Base-by-base conservation (phyloP, 257 asterid species). In the Nicotiana tabacum region DNA sequence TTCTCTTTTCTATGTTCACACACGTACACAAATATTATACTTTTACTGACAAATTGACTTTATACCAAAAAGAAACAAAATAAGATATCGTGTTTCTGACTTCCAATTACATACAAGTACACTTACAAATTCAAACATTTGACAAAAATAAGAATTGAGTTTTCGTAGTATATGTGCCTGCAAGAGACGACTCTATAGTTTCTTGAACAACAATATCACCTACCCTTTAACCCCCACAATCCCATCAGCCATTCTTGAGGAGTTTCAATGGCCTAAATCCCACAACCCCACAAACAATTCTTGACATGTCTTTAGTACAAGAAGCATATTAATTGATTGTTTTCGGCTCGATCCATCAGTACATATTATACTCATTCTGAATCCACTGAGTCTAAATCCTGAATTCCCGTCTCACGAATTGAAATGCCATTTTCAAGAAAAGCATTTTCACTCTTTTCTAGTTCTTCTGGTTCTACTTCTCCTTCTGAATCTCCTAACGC, bases 391-490 rank as follows among this genome's bases (percentile, higher is more conserved):
- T 70, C n/a, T 43, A 6, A 12, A 70, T 43, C 12, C 4, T 72
- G 78, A 72, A 46, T 72, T 72, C 0, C 3, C 2, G 6, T 70
- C 5, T 70, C 0, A 39, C 6, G 8, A 51, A 15, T 51, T 72
- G 79, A 46, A 12, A 76, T 76, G 80, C 80, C 80, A 48, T 51
- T 76, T 76, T 4, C 64, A 53, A 76, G 64, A 9, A 76, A 51
- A 76, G 27, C 80, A 76, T 76, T 76, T 7, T 76, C 80, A 76
- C 60, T 76, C 27, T 29, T 76, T 51, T 76, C 24, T 27, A 76
- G 46, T 51, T 76, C 46, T 11, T 76, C 80, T 51, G 39, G 27
- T 3, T 74, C 43, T 6, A 1, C 80, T 74, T 74, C 80, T 24
- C 43, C 80, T 48, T 48, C 62, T 27, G 64, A 27, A 24, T 74